Percentiles rank a stretch among this genome's conserved stretches.
These are phyloP conservation scores for Hypoxylon trugodes DNA, from an alignment of 495 filamentous ascomycete species.

Conservation along the genomic window DNA sequence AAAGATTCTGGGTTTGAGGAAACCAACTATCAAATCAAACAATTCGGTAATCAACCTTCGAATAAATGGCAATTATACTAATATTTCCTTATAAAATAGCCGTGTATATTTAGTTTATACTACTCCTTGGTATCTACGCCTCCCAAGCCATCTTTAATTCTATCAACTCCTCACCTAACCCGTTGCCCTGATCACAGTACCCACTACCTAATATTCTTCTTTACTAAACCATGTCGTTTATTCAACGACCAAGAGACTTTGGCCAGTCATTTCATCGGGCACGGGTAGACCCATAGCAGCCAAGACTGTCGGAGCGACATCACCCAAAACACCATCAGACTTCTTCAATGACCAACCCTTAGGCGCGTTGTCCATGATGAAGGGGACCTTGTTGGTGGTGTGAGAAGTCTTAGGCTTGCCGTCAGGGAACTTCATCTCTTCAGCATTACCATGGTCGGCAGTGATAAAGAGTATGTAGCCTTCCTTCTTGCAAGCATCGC, in stretches of 20 bases:
- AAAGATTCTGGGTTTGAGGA: too few species aligned
- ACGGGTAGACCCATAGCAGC: slow-evolving; percentile 89
- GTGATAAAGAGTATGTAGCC: slow-evolving; percentile 94
- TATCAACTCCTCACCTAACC: slow-evolving; percentile 28
- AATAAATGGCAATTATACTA: neutral
- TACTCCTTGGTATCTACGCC: slow-evolving; percentile 39
- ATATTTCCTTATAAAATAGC: slow-evolving; percentile 22
- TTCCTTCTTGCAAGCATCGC: slow-evolving; percentile 90
- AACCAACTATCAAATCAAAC: neutral
- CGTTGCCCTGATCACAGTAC: slow-evolving; percentile 3
- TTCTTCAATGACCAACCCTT: slow-evolving; percentile 88
- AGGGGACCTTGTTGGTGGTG: slow-evolving; percentile 96
- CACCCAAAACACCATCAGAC: slow-evolving; percentile 83
- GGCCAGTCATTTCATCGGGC: slow-evolving; percentile 91
- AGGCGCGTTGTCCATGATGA: slow-evolving; percentile 97
- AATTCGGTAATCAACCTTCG: neutral
- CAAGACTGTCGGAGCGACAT: slow-evolving; percentile 93
- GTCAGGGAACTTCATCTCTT: slow-evolving; percentile 97
- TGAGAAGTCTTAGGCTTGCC: slow-evolving; percentile 97
- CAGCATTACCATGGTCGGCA: slow-evolving; percentile 95
- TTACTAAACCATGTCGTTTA: slow-evolving; percentile 41
- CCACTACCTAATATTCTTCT: too few species aligned
- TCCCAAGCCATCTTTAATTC: slow-evolving; percentile 26
- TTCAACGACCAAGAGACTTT: slow-evolving; percentile 80
- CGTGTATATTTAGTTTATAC: slow-evolving; percentile 28